These are phyloP conservation scores for Hymenoscyphus albidus DNA, from an alignment of 2,329 filamentous ascomycete species.

Conservation along the genomic window DNA sequence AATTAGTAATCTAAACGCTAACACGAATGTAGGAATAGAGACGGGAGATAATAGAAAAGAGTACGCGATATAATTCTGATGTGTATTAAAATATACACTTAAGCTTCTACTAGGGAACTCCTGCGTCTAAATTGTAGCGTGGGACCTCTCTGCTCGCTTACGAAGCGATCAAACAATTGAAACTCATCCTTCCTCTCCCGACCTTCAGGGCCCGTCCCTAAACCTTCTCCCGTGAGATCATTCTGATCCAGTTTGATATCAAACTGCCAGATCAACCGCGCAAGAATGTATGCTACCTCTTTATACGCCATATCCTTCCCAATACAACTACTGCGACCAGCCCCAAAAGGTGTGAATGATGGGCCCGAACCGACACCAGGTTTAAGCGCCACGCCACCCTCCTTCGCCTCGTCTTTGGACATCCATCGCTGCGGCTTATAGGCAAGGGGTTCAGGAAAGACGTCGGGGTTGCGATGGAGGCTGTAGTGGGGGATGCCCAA, in stretches of 20 bases:
- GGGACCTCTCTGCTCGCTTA: neutral
- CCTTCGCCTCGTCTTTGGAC: neutral
- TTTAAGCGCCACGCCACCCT: constrained; percentile 11
- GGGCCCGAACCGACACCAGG: constrained; percentile 10
- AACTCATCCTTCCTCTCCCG: constrained; percentile 2
- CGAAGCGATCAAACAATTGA: neutral
- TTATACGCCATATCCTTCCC: constrained; percentile 15
- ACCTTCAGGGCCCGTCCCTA: neutral
- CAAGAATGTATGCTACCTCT: constrained; percentile 14
- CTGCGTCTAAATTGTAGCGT: neutral
- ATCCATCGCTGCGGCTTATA: constrained; percentile 21
- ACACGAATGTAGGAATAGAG: too few relatives aligned
- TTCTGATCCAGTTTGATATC: constrained; percentile 6
- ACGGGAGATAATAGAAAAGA: too few relatives aligned
- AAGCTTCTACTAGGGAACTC: too few relatives aligned
- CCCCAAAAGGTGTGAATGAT: constrained; percentile 14
- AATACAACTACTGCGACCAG: constrained; percentile 11
- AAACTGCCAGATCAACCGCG: constrained; percentile 4
- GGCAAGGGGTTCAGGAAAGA: constrained; percentile 36
- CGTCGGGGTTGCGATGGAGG: constrained; percentile 24
- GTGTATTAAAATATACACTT: too few relatives aligned
- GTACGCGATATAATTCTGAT: too few relatives aligned
- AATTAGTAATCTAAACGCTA: too few relatives aligned
- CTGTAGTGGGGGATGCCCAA: constrained; percentile 39
- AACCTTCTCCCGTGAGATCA: constrained; percentile 1